Evolutionary conservation across 2,329 filamentous ascomycete species (phyloP).

Genomic region (Thielaviopsis euricoi): DNA sequence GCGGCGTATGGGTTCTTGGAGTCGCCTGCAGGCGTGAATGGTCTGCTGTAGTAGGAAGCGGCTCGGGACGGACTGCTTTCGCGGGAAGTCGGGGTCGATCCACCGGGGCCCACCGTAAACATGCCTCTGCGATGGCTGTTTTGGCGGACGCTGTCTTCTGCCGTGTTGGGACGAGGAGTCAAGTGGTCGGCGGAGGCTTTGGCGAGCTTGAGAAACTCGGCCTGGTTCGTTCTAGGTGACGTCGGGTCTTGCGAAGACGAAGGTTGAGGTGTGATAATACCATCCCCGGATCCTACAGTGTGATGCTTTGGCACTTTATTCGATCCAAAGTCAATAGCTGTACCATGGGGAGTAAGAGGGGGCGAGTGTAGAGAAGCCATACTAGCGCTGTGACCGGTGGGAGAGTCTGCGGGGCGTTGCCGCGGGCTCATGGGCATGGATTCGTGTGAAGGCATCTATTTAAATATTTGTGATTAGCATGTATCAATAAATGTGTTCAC

Average conservation of each 20-base stretch:
- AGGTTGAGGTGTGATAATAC: constrained; percentile 52
- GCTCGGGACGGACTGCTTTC: constrained; percentile 49
- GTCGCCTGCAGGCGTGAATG: constrained; percentile 65
- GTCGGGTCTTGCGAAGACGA: constrained; percentile 38
- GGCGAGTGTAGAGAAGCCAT: constrained; percentile 66
- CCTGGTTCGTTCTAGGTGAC: constrained; percentile 24
- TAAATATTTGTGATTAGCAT: not conserved
- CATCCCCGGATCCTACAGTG: constrained; percentile 15
- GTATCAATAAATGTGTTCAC: not conserved
- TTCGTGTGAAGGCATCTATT: constrained; percentile 10
- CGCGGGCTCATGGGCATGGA: constrained; percentile 7
- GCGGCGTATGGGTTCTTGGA: constrained; percentile 78
- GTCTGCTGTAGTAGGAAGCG: constrained; percentile 50
- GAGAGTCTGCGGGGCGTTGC: constrained; percentile 6
- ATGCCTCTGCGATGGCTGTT: constrained; percentile 34
- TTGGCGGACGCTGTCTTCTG: constrained; percentile 12
- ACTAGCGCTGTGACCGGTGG: constrained; percentile 18
- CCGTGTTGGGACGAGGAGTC: constrained; percentile 1
- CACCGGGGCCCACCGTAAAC: constrained; percentile 32
- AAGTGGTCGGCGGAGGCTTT: constrained; percentile 25
- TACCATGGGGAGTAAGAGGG: constrained; percentile 73
- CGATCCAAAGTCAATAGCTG: constrained; percentile 24
- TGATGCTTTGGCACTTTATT: constrained; percentile 5
- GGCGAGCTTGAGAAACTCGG: constrained; percentile 25
- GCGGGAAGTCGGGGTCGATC: constrained; percentile 40